phyloP scores from a whole-genome alignment of 225 moss, liverwort and hornwort species.

The Thuidium tamariscinum region DNA sequence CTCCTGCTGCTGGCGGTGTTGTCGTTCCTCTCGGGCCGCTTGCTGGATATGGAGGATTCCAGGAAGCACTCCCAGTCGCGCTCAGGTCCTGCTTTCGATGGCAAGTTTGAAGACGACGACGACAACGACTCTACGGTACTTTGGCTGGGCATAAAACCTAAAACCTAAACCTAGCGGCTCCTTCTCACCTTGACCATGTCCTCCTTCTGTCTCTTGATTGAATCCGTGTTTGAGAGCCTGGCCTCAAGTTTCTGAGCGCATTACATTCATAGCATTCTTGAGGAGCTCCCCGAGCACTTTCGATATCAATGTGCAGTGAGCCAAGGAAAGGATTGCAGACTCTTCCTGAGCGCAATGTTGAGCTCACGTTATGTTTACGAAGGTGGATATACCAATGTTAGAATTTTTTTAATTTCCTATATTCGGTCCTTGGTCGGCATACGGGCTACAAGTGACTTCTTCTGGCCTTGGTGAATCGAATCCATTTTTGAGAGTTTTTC shows the following conservation, averaged over 20 bases:
- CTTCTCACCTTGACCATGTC: background rate
- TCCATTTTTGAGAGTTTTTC: background rate
- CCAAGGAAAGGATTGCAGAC: background rate
- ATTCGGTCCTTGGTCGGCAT: background rate
- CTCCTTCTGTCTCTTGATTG: background rate
- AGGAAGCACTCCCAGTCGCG: background rate
- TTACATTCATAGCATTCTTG: background rate
- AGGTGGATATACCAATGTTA: no score
- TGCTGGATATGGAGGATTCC: conserved; percentile 27
- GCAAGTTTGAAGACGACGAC: background rate
- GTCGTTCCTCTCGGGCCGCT: conserved; percentile 22
- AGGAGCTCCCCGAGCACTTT: background rate
- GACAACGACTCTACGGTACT: background rate
- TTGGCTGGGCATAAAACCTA: background rate
- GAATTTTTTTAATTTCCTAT: background rate
- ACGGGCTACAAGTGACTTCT: background rate
- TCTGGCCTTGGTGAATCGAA: background rate
- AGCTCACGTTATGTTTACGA: background rate
- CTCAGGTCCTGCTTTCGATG: background rate
- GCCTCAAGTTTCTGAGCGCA: background rate
- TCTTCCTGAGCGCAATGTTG: background rate
- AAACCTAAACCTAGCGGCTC: background rate
- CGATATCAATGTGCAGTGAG: background rate
- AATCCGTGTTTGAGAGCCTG: background rate
- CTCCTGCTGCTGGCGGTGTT: conserved; percentile 30